Base-by-base conservation (phyloP, 148 eudicot genomes). In the Persicaria maculosa region DNA sequence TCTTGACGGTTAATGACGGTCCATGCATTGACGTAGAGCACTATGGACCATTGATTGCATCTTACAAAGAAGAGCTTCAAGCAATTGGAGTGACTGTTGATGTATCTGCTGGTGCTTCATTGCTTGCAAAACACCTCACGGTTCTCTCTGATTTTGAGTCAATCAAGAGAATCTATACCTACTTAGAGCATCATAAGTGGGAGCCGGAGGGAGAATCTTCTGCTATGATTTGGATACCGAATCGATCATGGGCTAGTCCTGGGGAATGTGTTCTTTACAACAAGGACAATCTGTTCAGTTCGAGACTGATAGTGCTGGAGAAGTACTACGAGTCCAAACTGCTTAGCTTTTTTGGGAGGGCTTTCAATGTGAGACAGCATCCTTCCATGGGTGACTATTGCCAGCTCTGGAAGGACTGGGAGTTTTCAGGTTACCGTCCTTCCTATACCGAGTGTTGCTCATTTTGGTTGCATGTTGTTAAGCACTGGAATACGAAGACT, bases 381-480 rank as follows among this genome's bases (percentile, higher is more conserved):
- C 91, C 93, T 17, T 87, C 88, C 1, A 54, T 84, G 20, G 83
- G 80, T 6, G 86, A 89, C 74, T 88, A 85, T 72, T 75, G 84
- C 80, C 73, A 70, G 75, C 88, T 91, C 36, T 91, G 97, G 97
- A 88, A 77, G 75, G 68, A 77, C 19, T 91, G 97, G 97, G 93
- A 87, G 74, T 64, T 59, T 22, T 75, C 88, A 44, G 82, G 78
- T 46, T 10, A 22, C 70, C 4, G 36, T 20, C 19, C 85, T 11
- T 80, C 86, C 6, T 9, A 61, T 36, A 69, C 54, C 6, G 81
- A 87, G 45, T 89, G 88, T 48, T 78, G 75, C 77, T 80, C 90
- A 4, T 87, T 91, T 73, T 91, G 93, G 97, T 73, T 76, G 6
- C 80, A 78, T 71, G 72, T 86, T 45, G 70, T 80, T 7, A 53